Conservation (phyloP, 768 basidiomycete genomes). For the Collybiopsis luxurians region DNA sequence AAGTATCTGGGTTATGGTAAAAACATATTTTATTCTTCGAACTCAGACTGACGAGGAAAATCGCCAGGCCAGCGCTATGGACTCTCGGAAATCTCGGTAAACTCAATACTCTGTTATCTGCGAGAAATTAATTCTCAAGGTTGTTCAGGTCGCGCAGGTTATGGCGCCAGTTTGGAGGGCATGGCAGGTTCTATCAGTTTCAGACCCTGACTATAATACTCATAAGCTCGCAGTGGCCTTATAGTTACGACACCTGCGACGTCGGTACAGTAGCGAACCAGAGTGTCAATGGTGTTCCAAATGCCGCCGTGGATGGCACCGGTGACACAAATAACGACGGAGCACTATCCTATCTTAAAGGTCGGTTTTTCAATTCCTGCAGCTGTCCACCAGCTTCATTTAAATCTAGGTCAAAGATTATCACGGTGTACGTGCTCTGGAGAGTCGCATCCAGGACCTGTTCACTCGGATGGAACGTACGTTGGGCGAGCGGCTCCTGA, state of each 20-base stretch:
- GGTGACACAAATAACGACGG: slow-evolving; percentile 23
- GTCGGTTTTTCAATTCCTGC: slow-evolving; percentile 15
- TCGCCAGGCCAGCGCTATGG: slow-evolving; percentile 24
- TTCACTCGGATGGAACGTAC: slow-evolving; percentile 41
- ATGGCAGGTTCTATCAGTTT: slow-evolving; percentile 33
- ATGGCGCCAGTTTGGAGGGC: slow-evolving; percentile 63
- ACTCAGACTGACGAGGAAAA: neutral
- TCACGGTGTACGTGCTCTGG: slow-evolving; percentile 54
- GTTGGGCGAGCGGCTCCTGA: slow-evolving; percentile 53
- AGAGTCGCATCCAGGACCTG: slow-evolving; percentile 56
- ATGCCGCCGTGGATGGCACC: slow-evolving; percentile 35
- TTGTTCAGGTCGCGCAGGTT: slow-evolving; percentile 47
- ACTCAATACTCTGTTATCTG: neutral
- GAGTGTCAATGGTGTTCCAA: slow-evolving; percentile 43
- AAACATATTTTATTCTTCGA: neutral
- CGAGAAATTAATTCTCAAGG: neutral
- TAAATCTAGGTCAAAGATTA: slow-evolving; percentile 34
- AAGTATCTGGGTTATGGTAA: neutral
- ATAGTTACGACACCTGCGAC: slow-evolving; percentile 63
- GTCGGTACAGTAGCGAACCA: slow-evolving; percentile 57
- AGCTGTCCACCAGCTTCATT: neutral
- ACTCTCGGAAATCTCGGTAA: slow-evolving; percentile 48
- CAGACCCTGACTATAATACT: neutral
- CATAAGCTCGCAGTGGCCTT: slow-evolving; percentile 47
- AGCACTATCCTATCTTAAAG: slow-evolving; percentile 39